Evolutionary conservation across 2,329 filamentous ascomycete genomes (phyloP).

Genomic region (Neurospora crassa): DNA sequence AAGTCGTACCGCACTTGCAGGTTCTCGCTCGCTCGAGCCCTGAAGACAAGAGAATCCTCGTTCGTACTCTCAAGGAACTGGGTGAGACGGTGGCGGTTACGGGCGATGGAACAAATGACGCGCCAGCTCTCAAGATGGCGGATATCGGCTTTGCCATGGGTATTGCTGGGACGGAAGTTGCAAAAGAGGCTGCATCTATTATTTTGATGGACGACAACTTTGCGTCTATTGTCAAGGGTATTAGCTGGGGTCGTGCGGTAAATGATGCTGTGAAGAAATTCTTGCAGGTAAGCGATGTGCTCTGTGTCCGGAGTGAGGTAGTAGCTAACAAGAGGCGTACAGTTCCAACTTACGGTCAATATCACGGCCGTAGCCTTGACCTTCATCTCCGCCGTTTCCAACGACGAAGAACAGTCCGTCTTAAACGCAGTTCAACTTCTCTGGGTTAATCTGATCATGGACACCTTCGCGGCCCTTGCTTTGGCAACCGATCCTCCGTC

Average conservation of each 20-base stretch:
- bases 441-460: conserved; percentile 82
- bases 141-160: conserved; percentile 63
- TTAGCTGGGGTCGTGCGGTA: conserved; percentile 56
- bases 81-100: conserved; percentile 58
- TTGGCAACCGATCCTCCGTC: conserved; percentile 32
- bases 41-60: conserved; percentile 56
- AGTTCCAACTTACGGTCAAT: conserved; percentile 64
- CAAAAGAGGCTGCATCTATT: conserved; percentile 52
- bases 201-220: conserved; percentile 56
- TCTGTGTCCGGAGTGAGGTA: background rate
- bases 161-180: conserved; percentile 54
- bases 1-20: conserved; percentile 48
- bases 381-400: conserved; percentile 67
- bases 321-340: background rate
- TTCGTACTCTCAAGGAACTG: conserved; percentile 49
- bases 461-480: conserved; percentile 71
- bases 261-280: conserved; percentile 60
- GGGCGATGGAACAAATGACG: conserved; percentile 58
- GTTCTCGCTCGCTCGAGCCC: conserved; percentile 57
- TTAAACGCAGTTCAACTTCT: conserved; percentile 71
- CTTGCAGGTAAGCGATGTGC: conserved; percentile 34
- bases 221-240: conserved; percentile 53
- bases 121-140: conserved; percentile 54
- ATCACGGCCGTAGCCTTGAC: conserved; percentile 72
- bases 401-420: conserved; percentile 52